Base-by-base conservation (phyloP, 352 stramenopile species). In the Pythium chondricola region DNA sequence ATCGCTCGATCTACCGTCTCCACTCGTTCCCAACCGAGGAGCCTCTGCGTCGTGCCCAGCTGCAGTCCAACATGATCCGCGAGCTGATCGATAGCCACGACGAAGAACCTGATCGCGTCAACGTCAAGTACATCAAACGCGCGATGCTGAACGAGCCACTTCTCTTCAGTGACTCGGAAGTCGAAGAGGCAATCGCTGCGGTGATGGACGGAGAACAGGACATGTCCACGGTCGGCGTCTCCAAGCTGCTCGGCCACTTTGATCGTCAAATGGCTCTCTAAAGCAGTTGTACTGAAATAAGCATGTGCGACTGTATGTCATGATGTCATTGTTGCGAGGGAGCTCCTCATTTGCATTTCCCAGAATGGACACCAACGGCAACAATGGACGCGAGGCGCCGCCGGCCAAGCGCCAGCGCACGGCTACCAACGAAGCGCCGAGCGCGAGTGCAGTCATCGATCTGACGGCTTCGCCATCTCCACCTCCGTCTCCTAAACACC, bases 1-100 rank as follows among this genome's bases (percentile, higher is more conserved):
- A 88, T 65, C 70, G 58, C 43, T 85, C 74, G 26, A 79, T 93
- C 45, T 93, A 89, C 73, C 73, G 74, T 16, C 62, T 93, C 53
- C 77, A 89, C 72, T 82, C 79, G 18, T 88, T 92, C 61, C 55
- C 74, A 8, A 36, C 43, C 5, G 48, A 58, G 9, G 69, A 66
- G 20, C 56, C 71, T 25, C 57, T 78, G 14, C 74, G 69, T 30
- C 65, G 75, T 48, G 75, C 68, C 22, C 71, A 89, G 43, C 62
- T 88, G 33, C 82, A 88, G 61, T 59, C 63, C 48, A 90, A 88
- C 60, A 85, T 86, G 69, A 83, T 89, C 56, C 59, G 60, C 56
- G 61, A 54, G 49, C 59, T 92, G 31, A 59, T 66, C 11, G 65
- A 86, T 45, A 63, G 69, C 26, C 71, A 89, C 63, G 72, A 85